Conservation (phyloP, 306 rosid species). For the Malus domestica region DNA sequence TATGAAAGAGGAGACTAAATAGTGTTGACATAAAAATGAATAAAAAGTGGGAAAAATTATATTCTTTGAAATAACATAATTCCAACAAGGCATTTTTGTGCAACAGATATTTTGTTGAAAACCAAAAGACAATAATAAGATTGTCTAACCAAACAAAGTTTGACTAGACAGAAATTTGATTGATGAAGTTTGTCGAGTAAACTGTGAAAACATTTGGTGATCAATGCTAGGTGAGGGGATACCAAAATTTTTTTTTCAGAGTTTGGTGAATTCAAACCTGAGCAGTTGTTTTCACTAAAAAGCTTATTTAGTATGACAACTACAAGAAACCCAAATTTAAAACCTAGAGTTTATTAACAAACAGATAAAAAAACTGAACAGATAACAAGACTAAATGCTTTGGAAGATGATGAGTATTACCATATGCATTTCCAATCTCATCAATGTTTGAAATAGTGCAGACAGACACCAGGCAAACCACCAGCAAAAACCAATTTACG, state of each 20-base stretch:
- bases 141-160: background rate
- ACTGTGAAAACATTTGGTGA: background rate
- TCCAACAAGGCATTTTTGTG: background rate
- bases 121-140: background rate
- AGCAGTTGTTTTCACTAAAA: background rate
- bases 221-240: background rate
- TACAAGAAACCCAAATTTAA: background rate
- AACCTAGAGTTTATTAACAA: background rate
- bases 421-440: slow-evolving; percentile 98
- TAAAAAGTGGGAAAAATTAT: background rate
- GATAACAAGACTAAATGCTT: slow-evolving; percentile 9
- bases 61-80: background rate
- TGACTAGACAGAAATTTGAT: background rate
- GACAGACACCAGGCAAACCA: slow-evolving; percentile 63
- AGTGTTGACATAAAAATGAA: background rate
- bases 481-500: slow-evolving; percentile 90
- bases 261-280: background rate
- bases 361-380: background rate
- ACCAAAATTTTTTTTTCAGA: background rate
- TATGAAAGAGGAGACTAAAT: background rate
- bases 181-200: background rate
- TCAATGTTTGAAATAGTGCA: slow-evolving; percentile 73
- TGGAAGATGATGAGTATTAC: slow-evolving; percentile 35
- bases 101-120: background rate
- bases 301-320: background rate